phyloP scores from a whole-genome alignment of 2,329 filamentous ascomycete genomes.

The Conoideocrella luteorostrata region DNA sequence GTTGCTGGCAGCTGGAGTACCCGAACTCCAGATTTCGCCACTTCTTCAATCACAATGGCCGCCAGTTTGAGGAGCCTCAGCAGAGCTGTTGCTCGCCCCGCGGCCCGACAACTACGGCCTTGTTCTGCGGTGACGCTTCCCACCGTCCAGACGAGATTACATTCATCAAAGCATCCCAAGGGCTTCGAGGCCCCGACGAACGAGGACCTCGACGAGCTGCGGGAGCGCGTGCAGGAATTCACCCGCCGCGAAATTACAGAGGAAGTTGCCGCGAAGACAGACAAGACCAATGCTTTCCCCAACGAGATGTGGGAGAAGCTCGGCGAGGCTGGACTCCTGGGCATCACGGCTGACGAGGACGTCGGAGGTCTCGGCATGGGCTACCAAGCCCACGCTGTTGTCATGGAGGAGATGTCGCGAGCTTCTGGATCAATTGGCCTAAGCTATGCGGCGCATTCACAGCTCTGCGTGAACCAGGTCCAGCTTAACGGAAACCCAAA shows the following conservation, averaged over 20 bases:
- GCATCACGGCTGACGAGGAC: slow-evolving; percentile 88
- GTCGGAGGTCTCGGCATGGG: slow-evolving; percentile 87
- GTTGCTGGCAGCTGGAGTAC: background rate
- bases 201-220: slow-evolving; percentile 71
- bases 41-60: slow-evolving; percentile 27
- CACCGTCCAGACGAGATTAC: slow-evolving; percentile 31
- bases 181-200: slow-evolving; percentile 63
- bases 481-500: slow-evolving; percentile 76
- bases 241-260: slow-evolving; percentile 80
- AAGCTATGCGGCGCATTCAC: slow-evolving; percentile 91
- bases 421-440: slow-evolving; percentile 80
- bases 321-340: slow-evolving; percentile 83
- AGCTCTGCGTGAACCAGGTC: slow-evolving; percentile 94
- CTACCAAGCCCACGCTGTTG: slow-evolving; percentile 92
- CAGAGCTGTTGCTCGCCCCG: slow-evolving; percentile 29
- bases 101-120: slow-evolving; percentile 13
- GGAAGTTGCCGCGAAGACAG: slow-evolving; percentile 74
- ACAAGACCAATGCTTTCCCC: slow-evolving; percentile 82
- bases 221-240: slow-evolving; percentile 84
- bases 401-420: slow-evolving; percentile 90
- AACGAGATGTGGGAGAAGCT: slow-evolving; percentile 89
- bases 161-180: slow-evolving; percentile 54
- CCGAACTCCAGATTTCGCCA: background rate
- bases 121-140: slow-evolving; percentile 21
- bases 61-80: slow-evolving; percentile 30